Evolutionary conservation across 768 basidiomycete genomes (phyloP).

Genomic region (Pleurotus sapidus): DNA sequence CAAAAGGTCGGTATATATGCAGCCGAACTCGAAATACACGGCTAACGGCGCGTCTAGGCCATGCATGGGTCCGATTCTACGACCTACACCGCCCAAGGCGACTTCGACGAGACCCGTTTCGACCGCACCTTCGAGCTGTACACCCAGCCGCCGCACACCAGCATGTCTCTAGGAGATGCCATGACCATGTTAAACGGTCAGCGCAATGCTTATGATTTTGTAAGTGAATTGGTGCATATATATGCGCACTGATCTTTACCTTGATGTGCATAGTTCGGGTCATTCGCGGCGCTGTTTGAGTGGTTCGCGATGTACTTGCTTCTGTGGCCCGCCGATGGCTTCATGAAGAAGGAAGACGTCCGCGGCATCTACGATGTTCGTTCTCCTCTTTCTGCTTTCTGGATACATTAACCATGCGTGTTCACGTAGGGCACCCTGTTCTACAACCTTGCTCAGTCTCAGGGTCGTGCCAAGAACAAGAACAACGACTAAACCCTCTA

Average conservation of each 20-base stretch:
- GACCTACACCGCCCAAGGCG: slow-evolving; percentile 33
- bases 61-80: slow-evolving; percentile 43
- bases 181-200: slow-evolving; percentile 39
- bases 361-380: slow-evolving; percentile 35
- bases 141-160: slow-evolving; percentile 34
- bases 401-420: no score
- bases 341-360: slow-evolving; percentile 36
- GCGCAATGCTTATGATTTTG: slow-evolving; percentile 34
- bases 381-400: no score
- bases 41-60: slow-evolving; percentile 19
- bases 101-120: slow-evolving; percentile 38
- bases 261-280: slow-evolving; percentile 32
- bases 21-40: neutral
- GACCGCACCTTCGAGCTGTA: slow-evolving; percentile 38
- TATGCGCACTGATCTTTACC: neutral
- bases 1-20: slow-evolving; percentile 27
- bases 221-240: slow-evolving; percentile 12
- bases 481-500: no score
- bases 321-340: slow-evolving; percentile 32
- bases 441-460: no score
- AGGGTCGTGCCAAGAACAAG: no score
- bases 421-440: no score
- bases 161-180: slow-evolving; percentile 35
- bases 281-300: slow-evolving; percentile 36
- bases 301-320: slow-evolving; percentile 39